Evolutionary conservation across 139 green algal genomes (phyloP).

Genomic region (Chlorella sp.): DNA sequence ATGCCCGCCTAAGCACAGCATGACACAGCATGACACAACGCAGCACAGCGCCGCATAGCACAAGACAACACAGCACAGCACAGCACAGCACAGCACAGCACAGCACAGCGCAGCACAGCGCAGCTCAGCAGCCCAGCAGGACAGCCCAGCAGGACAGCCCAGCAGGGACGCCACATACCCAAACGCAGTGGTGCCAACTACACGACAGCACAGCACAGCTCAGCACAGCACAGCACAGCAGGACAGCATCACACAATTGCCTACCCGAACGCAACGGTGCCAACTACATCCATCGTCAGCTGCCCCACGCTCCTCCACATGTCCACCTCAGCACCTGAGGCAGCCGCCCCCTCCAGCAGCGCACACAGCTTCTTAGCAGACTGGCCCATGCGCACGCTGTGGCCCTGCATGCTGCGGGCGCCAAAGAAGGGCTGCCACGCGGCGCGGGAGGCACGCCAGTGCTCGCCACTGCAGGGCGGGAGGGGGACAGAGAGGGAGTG

Average conservation of each 20-base stretch:
- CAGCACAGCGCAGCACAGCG: too few species aligned
- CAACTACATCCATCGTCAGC: constrained; percentile 3
- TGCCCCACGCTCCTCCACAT: not conserved
- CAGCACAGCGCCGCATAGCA: not conserved
- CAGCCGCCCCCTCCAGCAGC: not conserved
- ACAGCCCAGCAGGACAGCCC: too few species aligned
- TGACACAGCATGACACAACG: not conserved
- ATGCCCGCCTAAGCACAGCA: too few species aligned
- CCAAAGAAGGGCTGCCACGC: constrained; percentile 17
- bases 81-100: not conserved
- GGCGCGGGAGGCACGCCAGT: not conserved
- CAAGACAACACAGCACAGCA: not conserved
- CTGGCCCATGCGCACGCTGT: not conserved
- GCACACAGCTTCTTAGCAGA: not conserved
- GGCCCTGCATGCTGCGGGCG: not conserved
- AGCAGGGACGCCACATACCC: too few species aligned
- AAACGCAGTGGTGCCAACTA: too few species aligned
- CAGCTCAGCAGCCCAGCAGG: too few species aligned
- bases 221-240: too few species aligned
- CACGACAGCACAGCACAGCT: too few species aligned
- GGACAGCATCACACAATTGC: too few species aligned
- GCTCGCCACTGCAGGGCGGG: not conserved
- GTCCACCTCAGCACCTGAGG: not conserved
- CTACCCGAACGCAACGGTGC: not conserved
- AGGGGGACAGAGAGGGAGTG: too few species aligned